Conservation (phyloP, 495 filamentous ascomycete species). For the Lineolata rhizophorae region DNA sequence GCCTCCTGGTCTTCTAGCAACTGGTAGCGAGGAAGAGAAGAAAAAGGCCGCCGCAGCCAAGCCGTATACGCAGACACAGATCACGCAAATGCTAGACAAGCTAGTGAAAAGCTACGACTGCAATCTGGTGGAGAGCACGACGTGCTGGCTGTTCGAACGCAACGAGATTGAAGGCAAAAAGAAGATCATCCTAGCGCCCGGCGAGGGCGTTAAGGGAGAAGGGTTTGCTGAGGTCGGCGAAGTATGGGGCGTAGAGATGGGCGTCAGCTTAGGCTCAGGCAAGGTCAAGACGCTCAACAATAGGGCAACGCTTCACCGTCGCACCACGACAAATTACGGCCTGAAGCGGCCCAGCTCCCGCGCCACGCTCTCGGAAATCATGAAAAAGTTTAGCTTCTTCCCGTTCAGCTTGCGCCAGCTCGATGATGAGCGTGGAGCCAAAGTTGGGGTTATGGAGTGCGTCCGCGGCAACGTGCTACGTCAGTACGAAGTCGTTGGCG, state of each 20-base stretch:
- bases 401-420: slow-evolving; percentile 95
- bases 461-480: slow-evolving; percentile 75
- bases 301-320: slow-evolving; percentile 74
- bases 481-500: slow-evolving; percentile 87
- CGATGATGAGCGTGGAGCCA: slow-evolving; percentile 87
- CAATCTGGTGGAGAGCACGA: slow-evolving; percentile 91
- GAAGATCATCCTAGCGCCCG: slow-evolving; percentile 86
- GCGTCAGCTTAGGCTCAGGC: slow-evolving; percentile 70
- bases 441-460: slow-evolving; percentile 89
- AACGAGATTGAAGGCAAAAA: slow-evolving; percentile 97
- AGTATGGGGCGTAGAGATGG: slow-evolving; percentile 94
- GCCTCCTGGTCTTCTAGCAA: slow-evolving; percentile 62
- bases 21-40: slow-evolving; percentile 83
- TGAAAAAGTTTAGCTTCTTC: slow-evolving; percentile 93
- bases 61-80: slow-evolving; percentile 58
- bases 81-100: slow-evolving; percentile 74
- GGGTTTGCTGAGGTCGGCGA: slow-evolving; percentile 79
- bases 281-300: slow-evolving; percentile 84
- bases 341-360: slow-evolving; percentile 84
- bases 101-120: slow-evolving; percentile 76
- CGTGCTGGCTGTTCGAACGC: slow-evolving; percentile 81
- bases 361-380: slow-evolving; percentile 73
- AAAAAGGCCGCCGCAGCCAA: slow-evolving; percentile 60
- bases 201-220: slow-evolving; percentile 73
- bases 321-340: slow-evolving; percentile 71